Evolutionary conservation across 148 eudicot genomes (phyloP).

Genomic region (Cornus florida): DNA sequence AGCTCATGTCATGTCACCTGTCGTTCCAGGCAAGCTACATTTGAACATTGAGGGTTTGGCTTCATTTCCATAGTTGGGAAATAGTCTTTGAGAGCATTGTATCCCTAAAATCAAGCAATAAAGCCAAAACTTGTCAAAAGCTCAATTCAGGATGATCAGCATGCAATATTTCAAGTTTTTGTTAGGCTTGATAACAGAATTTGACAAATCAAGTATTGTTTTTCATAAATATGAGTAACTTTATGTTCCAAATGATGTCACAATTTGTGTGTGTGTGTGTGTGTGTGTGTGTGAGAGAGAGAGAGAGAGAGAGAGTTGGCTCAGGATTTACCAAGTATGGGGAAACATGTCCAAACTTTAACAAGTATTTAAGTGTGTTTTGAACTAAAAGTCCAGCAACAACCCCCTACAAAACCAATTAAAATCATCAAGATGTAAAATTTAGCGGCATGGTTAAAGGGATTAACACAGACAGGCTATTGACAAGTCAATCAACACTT

Average conservation of each 20-base stretch:
- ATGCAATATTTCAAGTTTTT: background rate
- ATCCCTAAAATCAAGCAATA: slow-evolving; percentile 54
- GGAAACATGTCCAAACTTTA: slow-evolving; percentile 79
- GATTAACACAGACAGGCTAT: background rate
- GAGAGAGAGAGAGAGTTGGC: slow-evolving; percentile 1
- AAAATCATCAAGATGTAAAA: slow-evolving; percentile 11
- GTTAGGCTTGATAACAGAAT: background rate
- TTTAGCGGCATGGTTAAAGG: slow-evolving; percentile 5
- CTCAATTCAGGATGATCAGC: background rate
- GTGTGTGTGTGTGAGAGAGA: background rate
- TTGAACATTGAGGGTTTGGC: slow-evolving; percentile 90
- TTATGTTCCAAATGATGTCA: no score
- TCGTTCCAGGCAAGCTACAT: slow-evolving; percentile 84
- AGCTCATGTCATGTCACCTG: slow-evolving; percentile 45
- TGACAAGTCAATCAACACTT: background rate
- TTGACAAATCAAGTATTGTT: background rate
- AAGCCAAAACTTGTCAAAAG: slow-evolving; percentile 1
- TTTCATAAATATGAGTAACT: no score
- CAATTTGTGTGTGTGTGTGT: no score
- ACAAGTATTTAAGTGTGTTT: slow-evolving; percentile 86
- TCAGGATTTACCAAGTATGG: slow-evolving; percentile 68
- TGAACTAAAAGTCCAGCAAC: slow-evolving; percentile 98
- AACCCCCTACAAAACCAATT: slow-evolving; percentile 62
- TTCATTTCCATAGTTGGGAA: slow-evolving; percentile 98
- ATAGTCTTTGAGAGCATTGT: slow-evolving; percentile 86